These are phyloP conservation scores for Mycosphaerelloides madeirae DNA, from an alignment of 2,329 filamentous ascomycete species.

Conservation along the genomic window DNA sequence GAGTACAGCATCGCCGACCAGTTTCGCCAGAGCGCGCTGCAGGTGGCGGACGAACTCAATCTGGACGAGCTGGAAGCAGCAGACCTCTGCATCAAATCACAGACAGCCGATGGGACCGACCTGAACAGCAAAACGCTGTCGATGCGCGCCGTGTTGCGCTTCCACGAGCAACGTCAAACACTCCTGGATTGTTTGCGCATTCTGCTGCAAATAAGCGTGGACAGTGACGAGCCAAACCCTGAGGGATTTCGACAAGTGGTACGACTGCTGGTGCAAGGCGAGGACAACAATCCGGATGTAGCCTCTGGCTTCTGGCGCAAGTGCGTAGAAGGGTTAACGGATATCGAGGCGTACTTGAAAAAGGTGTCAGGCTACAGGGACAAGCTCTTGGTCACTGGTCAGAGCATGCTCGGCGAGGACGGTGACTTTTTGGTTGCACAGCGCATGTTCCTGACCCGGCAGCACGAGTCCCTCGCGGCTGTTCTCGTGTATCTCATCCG, in stretches of 20 bases:
- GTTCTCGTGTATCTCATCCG: conserved; percentile 76
- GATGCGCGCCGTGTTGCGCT: conserved; percentile 76
- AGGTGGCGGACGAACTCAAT: conserved; percentile 81
- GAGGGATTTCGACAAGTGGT: conserved; percentile 54
- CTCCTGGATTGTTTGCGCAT: conserved; percentile 79
- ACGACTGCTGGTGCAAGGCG: conserved; percentile 51
- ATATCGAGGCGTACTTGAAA: conserved; percentile 72
- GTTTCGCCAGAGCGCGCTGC: conserved; percentile 76
- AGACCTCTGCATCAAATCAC: conserved; percentile 63
- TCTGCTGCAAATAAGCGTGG: conserved; percentile 60
- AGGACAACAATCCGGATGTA: conserved; percentile 46
- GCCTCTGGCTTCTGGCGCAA: conserved; percentile 64
- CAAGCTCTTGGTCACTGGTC: conserved; percentile 69
- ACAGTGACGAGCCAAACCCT: conserved; percentile 56
- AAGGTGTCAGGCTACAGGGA: conserved; percentile 71
- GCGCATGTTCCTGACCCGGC: conserved; percentile 71
- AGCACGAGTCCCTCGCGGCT: conserved; percentile 84
- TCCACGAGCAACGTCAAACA: conserved; percentile 79
- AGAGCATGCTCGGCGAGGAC: conserved; percentile 58
- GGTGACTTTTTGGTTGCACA: conserved; percentile 78
- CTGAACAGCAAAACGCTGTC: conserved; percentile 67
- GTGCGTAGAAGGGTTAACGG: conserved; percentile 70
- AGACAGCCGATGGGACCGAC: conserved; percentile 60
- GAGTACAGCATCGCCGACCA: conserved; percentile 79
- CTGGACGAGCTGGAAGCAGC: conserved; percentile 86